Evolutionary conservation across 495 filamentous ascomycete genomes (phyloP), one percentile per base, ranked within the genome.

Genomic region (Hypoxylon fragiforme): DNA sequence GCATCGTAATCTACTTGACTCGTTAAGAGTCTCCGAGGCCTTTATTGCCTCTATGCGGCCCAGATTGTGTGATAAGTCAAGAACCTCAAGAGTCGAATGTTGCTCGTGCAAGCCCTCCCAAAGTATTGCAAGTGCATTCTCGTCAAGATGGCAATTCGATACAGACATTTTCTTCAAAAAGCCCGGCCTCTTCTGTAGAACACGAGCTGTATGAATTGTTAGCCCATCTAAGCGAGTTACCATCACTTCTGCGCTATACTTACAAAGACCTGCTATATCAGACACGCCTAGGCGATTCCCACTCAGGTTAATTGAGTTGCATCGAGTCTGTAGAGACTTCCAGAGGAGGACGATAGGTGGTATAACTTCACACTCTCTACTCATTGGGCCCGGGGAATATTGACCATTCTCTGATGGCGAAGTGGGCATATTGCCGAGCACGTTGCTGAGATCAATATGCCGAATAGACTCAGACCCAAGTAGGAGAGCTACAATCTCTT

Each of bases 251-350:
- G 14, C 19, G 9, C 8, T 32, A 44, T 12, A 57, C 72, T 55
- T 56, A 73, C 71, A 64, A 24, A 78, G 57, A 58, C 73, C 74
- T 50, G 91, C 87, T 35, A 95, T 70, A 70, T 95, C 91, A 1
- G 82, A 82, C 38, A 94, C 88, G 28, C 85, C 86, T n/a, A 95
- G 77, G 57, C 86, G 80, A 63, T 95, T 96, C 9, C 89, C 90
- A 47, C 84, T 90, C 45, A 97, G 70, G 37, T 81, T 81, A 37
- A 97, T 82, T 82, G 85, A 96, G 68, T 85, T 89, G 46, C 87
- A 85, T 67, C 83, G 89, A 6, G 85, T 96, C 63, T 82, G 77
- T 65, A 86, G 82, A 56, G 77, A 83, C 43, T 79, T 83, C 70
- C 85, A 95, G 14, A 88, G 75, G 12, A 90, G 87, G 63, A 90